Evolutionary conservation across 345 rosid species (phyloP), one percentile per base, ranked within the genome.

Genomic region (Conringia planisiliqua): DNA sequence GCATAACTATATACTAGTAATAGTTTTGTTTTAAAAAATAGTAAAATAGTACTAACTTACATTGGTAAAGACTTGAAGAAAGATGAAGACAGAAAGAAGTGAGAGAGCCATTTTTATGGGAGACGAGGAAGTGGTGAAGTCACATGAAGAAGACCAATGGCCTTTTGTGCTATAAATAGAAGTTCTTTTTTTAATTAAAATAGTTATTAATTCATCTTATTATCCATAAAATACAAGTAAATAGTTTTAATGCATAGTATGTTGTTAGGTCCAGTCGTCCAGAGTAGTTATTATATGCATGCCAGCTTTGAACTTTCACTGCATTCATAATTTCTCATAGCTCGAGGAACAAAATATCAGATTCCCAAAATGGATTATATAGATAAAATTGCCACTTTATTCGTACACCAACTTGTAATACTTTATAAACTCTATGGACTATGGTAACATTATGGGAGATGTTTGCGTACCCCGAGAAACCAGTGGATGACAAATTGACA

Each of bases 231-330:
- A 42, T 13, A 52, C 26, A 5, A 52, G 17, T 54, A 69, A 16
- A 62, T 24, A 27, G 26, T 48, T 30, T 48, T 30, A 78, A 58
- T 78, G 57, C 26, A 32, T 39, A 29, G 47, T 57, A 71, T 63
- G 36, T 46, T 9, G 52, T 56, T 57, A 46, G 76, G 76, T 65
- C 7, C n/a, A n/a, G n/a, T n/a, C n/a, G n/a, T n/a, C n/a, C 40
- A 65, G 67, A 71, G 68, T 50, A 66, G 68, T 71, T 77, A 77
- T 26, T 77, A 71, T 55, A 70, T 58, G 77, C 73, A 66, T 71
- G 80, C 77, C 73, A 77, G 80, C 80, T 77, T 76, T 32, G 13
- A 64, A 56, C 72, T 66, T 58, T 58, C 62, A 70, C 75, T 27
- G 61, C 61, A 70, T 17, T 17, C 56, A 30, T 62, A n/a, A 54